These are phyloP conservation scores for Pachysandra terminalis DNA, from an alignment of 164 flowering plant species.

Conservation along the genomic window DNA sequence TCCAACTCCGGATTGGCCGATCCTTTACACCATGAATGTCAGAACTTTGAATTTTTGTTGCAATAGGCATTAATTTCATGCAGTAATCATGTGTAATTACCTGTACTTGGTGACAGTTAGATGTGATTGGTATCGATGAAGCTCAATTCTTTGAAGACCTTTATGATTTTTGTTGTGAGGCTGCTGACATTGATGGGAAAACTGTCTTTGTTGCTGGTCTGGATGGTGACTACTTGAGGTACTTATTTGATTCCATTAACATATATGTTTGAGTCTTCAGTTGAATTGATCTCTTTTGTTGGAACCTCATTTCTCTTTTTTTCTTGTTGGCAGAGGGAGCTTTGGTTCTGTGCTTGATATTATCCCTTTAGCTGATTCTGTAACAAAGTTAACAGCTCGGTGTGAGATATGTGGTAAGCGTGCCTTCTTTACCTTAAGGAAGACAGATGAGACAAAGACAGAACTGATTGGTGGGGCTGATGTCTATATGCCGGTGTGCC, in stretches of 20 bases:
- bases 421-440: constrained; percentile 82
- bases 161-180: constrained; percentile 80
- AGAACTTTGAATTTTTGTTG: too few relatives aligned
- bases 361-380: constrained; percentile 83
- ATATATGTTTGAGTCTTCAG: neutral
- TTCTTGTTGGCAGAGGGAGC: constrained; percentile 54
- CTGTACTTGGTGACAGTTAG: too few relatives aligned
- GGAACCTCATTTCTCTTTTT: neutral
- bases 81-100: too few relatives aligned
- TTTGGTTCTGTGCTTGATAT: constrained; percentile 89
- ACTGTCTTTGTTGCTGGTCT: constrained; percentile 80
- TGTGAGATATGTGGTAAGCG: constrained; percentile 85
- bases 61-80: too few relatives aligned
- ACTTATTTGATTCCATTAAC: neutral
- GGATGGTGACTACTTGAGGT: constrained; percentile 97
- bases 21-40: too few relatives aligned
- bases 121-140: constrained; percentile 97
- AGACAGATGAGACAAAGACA: constrained; percentile 56
- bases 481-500: constrained; percentile 93
- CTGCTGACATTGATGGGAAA: constrained; percentile 90
- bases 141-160: constrained; percentile 95
- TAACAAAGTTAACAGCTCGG: constrained; percentile 82
- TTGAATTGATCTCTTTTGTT: neutral
- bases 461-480: constrained; percentile 89
- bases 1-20: too few relatives aligned